phyloP scores from a whole-genome alignment of 495 filamentous ascomycete species.

The Acidiella bohemica region DNA sequence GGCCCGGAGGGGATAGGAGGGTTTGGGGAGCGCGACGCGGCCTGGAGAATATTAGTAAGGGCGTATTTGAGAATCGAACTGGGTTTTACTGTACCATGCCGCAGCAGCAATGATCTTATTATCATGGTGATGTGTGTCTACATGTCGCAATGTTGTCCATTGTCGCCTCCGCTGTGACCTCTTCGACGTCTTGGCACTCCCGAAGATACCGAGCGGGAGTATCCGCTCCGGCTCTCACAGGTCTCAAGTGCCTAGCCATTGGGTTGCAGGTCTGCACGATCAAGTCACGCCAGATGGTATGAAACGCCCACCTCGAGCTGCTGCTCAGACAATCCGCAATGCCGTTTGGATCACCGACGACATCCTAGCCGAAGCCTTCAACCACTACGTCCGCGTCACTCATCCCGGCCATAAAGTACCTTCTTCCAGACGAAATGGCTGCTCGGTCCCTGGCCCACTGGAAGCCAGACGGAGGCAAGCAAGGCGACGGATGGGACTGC shows the following conservation, averaged over 20 bases:
- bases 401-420: conserved; percentile 19
- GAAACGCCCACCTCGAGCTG: conserved; percentile 1
- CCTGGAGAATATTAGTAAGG: conserved; percentile 9
- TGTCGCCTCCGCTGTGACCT: no score
- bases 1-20: conserved; percentile 2
- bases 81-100: conserved; percentile 10
- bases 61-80: no score
- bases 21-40: conserved; percentile 16
- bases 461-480: conserved; percentile 43
- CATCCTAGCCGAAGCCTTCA: conserved; percentile 36
- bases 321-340: conserved; percentile 14
- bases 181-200: background rate
- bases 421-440: conserved; percentile 36
- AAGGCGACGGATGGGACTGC: conserved; percentile 37
- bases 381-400: conserved; percentile 34
- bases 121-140: conserved; percentile 11
- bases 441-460: conserved; percentile 44
- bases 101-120: conserved; percentile 14
- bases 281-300: conserved; percentile 20
- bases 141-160: background rate
- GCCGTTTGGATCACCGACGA: conserved; percentile 45
- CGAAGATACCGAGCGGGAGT: background rate
- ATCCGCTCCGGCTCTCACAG: no score
- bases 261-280: no score
- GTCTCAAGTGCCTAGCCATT: no score